Percentiles rank a stretch among this genome's conserved stretches.
These are phyloP conservation scores for Notholithocarpus densiflorus DNA, from an alignment of 306 rosid genomes.

Conservation along the genomic window DNA sequence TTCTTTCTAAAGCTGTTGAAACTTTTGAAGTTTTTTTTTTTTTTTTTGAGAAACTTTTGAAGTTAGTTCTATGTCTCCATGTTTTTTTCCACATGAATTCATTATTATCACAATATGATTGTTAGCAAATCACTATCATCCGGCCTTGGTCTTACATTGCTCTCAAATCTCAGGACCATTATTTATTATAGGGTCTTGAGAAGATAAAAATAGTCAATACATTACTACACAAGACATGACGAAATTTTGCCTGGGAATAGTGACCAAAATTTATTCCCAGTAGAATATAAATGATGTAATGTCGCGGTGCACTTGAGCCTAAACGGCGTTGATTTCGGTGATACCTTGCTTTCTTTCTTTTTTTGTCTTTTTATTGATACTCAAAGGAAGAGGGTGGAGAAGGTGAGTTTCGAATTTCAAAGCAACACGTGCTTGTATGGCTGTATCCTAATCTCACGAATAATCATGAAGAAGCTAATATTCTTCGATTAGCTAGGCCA, in stretches of 20 bases:
- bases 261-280: not conserved
- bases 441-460: conserved; percentile 60
- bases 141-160: not conserved
- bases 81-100: conserved; percentile 25
- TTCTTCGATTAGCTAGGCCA: conserved; percentile 39
- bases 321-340: conserved; percentile 98
- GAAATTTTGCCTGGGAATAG: not conserved
- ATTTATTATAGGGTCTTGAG: not conserved
- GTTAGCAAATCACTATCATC: conserved; percentile 26
- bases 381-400: conserved; percentile 50
- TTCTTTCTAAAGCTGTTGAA: not conserved
- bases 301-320: conserved; percentile 77
- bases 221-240: not conserved
- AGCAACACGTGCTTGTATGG: conserved; percentile 76
- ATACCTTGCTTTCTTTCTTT: conserved; percentile 74
- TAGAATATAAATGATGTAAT: conserved; percentile 29
- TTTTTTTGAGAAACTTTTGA: not conserved
- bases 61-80: conserved; percentile 14
- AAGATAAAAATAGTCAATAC: not conserved
- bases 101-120: conserved; percentile 38
- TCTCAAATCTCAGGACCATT: not conserved
- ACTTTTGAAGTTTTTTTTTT: not conserved
- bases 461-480: conserved; percentile 47
- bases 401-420: conserved; percentile 55
- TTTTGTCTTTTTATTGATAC: conserved; percentile 81